Percentiles rank a stretch among this genome's conserved stretches.
These are phyloP conservation scores for Excoecaria agallocha DNA, from an alignment of 345 rosid genomes.

Conservation along the genomic window DNA sequence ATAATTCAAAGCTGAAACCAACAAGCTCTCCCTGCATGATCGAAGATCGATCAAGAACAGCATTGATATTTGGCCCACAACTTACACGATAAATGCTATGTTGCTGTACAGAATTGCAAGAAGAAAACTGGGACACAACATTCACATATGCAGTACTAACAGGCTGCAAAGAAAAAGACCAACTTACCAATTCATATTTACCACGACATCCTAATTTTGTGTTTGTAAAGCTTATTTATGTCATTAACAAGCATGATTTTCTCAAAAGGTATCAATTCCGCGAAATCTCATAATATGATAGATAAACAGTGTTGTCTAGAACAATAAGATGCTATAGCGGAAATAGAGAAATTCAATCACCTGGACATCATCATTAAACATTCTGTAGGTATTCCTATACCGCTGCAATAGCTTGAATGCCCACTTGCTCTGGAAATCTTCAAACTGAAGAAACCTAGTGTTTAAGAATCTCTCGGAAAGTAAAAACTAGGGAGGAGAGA, in stretches of 20 bases:
- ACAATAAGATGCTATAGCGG: slow-evolving; percentile 7
- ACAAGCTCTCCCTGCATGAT: not conserved
- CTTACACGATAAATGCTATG: no score
- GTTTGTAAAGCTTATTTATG: not conserved
- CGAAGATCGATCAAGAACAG: not conserved
- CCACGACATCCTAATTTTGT: not conserved
- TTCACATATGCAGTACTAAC: not conserved
- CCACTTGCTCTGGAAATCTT: slow-evolving; percentile 99
- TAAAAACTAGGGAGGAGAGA: not conserved
- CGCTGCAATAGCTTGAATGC: slow-evolving; percentile 95
- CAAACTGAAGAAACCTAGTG: slow-evolving; percentile 56
- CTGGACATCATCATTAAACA: slow-evolving; percentile 99
- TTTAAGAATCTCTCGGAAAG: slow-evolving; percentile 8
- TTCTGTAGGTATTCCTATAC: slow-evolving; percentile 71
- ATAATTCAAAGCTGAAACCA: not conserved
- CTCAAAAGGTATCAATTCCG: not conserved
- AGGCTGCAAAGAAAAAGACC: not conserved
- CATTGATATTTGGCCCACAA: not conserved
- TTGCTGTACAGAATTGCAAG: not conserved
- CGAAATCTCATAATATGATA: not conserved
- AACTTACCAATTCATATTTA: not conserved
- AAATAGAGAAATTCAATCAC: slow-evolving; percentile 39
- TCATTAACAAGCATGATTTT: not conserved
- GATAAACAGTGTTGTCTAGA: not conserved
- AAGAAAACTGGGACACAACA: not conserved